Evolutionary conservation across 2,329 filamentous ascomycete species (phyloP).

Genomic region (Colletotrichum cordylinicola): DNA sequence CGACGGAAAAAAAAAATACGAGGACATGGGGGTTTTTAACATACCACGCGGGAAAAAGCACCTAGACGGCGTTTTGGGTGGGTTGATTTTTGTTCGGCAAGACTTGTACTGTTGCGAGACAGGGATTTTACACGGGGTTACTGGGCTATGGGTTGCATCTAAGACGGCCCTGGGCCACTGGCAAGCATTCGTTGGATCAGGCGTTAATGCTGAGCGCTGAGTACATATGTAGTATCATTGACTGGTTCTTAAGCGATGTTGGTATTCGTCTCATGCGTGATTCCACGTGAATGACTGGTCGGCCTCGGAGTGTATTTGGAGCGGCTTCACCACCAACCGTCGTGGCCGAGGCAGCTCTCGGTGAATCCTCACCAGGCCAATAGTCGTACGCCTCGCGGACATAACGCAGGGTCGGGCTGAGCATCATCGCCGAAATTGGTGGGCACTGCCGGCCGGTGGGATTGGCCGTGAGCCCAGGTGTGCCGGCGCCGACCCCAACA

Average conservation of each 20-base stretch:
- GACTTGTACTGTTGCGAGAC: slow-evolving; percentile 8
- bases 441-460: neutral
- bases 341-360: neutral
- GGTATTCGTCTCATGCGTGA: neutral
- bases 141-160: neutral
- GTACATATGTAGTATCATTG: neutral
- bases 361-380: neutral
- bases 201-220: neutral
- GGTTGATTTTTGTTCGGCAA: neutral
- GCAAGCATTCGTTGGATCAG: neutral
- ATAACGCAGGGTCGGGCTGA: neutral
- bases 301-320: neutral
- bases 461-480: neutral
- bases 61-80: slow-evolving; percentile 15
- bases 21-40: neutral
- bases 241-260: neutral
- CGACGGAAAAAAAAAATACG: neutral
- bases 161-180: neutral
- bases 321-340: neutral
- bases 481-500: neutral
- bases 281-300: neutral
- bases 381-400: neutral
- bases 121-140: neutral
- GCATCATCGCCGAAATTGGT: neutral
- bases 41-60: neutral